A percentile compares a stretch with the other conserved stretches of the same genome.
These are phyloP conservation scores for Globisporangium mamillatum DNA, from an alignment of 352 stramenopile species.

Conservation along the genomic window DNA sequence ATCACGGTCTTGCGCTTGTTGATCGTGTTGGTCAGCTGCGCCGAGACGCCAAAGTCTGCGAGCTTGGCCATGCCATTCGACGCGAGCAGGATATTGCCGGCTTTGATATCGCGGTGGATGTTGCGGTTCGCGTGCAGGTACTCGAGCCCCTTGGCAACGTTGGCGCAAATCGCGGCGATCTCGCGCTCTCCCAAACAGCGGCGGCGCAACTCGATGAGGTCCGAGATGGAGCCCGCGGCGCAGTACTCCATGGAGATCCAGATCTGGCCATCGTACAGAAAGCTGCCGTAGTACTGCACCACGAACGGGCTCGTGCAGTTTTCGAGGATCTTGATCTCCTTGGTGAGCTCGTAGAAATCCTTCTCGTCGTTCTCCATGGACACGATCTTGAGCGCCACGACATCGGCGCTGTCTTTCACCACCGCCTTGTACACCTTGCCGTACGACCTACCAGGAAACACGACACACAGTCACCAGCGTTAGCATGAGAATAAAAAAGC, in stretches of 20 bases:
- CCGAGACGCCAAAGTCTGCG: conserved; percentile 90
- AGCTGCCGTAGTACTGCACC: conserved; percentile 84
- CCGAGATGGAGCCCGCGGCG: conserved; percentile 77
- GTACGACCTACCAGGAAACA: conserved; percentile 46
- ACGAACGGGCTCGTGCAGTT: conserved; percentile 78
- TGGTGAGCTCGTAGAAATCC: conserved; percentile 60
- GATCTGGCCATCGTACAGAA: conserved; percentile 67
- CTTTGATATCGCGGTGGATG: conserved; percentile 90
- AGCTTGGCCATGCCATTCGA: conserved; percentile 73
- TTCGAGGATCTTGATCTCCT: conserved; percentile 87
- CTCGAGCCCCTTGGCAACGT: conserved; percentile 61
- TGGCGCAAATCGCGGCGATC: conserved; percentile 72
- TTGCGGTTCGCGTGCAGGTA: conserved; percentile 79
- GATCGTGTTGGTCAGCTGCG: conserved; percentile 87
- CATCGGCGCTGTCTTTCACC: conserved; percentile 45
- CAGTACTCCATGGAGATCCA: conserved; percentile 91
- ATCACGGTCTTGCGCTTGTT: conserved; percentile 90
- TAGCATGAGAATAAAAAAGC: not conserved
- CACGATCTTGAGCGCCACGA: conserved; percentile 86
- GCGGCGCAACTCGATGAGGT: conserved; percentile 65
- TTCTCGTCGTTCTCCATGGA: conserved; percentile 73
- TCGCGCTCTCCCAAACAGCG: conserved; percentile 56
- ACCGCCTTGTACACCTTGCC: conserved; percentile 85
- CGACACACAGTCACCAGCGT: not conserved
- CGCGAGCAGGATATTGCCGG: conserved; percentile 81